Evolutionary conservation across 1,284 basidiomycete genomes (phyloP).

Genomic region (Irpex rosettiformis): DNA sequence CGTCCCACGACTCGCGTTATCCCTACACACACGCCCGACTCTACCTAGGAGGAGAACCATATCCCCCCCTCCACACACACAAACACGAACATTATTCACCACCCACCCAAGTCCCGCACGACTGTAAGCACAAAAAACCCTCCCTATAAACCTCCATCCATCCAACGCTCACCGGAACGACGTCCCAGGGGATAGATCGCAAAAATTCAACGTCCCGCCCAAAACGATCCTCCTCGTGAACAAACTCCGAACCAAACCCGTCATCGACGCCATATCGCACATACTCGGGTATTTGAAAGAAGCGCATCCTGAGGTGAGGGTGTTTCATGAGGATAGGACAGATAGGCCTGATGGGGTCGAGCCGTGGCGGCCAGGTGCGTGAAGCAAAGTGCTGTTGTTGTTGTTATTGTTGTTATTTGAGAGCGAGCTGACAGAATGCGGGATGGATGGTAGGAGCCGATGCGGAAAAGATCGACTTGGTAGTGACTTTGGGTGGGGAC

Average conservation of each 20-base stretch:
- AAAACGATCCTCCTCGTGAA: constrained; percentile 67
- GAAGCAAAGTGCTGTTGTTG: too few relatives aligned
- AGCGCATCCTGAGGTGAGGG: constrained; percentile 67
- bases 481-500: constrained; percentile 92
- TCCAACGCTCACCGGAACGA: too few relatives aligned
- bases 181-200: constrained; percentile 14
- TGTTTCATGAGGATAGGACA: constrained; percentile 71
- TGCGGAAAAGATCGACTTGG: constrained; percentile 72
- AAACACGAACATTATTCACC: neutral
- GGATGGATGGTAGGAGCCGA: constrained; percentile 45
- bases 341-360: constrained; percentile 65
- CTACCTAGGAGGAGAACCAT: neutral
- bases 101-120: neutral
- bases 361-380: constrained; percentile 58
- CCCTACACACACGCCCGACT: neutral
- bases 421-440: too few relatives aligned
- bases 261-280: constrained; percentile 73
- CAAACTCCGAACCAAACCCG: constrained; percentile 71
- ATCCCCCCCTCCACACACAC: neutral
- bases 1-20: too few relatives aligned
- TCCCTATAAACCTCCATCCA: too few relatives aligned
- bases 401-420: too few relatives aligned
- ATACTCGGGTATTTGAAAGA: constrained; percentile 62
- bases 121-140: too few relatives aligned
- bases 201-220: constrained; percentile 10